Evolutionary conservation across 1,284 basidiomycete genomes (phyloP), one percentile per base, ranked within the genome.

Genomic region (Peniophora sp.): DNA sequence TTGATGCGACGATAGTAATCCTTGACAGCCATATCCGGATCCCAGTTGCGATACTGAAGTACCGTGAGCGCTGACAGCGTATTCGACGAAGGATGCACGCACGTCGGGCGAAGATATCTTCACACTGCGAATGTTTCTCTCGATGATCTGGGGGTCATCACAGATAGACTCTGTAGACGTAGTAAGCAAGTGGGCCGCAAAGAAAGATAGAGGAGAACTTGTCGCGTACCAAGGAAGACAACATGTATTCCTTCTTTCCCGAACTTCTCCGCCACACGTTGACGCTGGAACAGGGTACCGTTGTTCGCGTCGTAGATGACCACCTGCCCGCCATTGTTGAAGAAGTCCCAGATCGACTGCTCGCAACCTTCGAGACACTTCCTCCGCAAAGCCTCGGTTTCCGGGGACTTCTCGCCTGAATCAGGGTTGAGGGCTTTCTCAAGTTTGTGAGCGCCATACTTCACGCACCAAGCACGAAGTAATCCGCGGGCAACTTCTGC

Each of bases 251-350:
- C 88, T 47, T 70, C 75, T 59, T 82, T 78, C 65, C 88, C 84
- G 62, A 97, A 98, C 69, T 84, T 92, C 67, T 94, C 84, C 2
- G 87, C 83, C 35, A 97, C 69, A 16, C 72, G 73, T 55, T 85
- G 80, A 48, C 97, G 74, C 35, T 78, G 77, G 43, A 74, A 76
- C 45, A 76, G 74, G 10, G 83, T 85, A 1, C 93, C 92, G 62
- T 99, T 98, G 66, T 99, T 99, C n/a, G 97, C 97, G 65, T 99
- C 97, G 70, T 98, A 99, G 55, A 99, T 95, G 32, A 96, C 92
- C 16, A 99, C 95, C 66, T 99, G 96, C 0, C 95, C 95, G 11
- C 89, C 85, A 1, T 73, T 73, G 56, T 83, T 78, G 70, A 97
- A 99, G 68, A 90, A 97, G 54, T 93, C 84, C 79, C 84, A 86